Evolutionary conservation across 2,329 filamentous ascomycete species (phyloP).

Genomic region (Beauveria sp.): DNA sequence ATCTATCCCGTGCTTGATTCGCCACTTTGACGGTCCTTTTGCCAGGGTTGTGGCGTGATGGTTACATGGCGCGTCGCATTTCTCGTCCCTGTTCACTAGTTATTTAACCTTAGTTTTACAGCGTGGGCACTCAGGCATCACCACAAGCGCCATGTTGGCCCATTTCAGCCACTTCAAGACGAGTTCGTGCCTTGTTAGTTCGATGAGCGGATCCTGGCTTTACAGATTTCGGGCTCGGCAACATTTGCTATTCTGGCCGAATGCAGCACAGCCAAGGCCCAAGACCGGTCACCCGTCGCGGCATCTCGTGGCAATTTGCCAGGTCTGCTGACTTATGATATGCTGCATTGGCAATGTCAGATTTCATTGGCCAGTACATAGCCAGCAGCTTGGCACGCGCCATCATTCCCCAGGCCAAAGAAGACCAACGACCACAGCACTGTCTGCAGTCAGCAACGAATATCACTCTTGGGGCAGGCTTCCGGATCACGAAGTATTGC

Average conservation of each 20-base stretch:
- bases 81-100: too few relatives aligned
- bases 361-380: not conserved
- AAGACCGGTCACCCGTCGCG: not conserved
- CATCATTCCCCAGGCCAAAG: too few relatives aligned
- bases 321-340: not conserved
- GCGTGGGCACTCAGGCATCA: too few relatives aligned
- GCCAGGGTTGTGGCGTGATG: not conserved
- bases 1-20: not conserved
- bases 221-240: not conserved
- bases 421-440: too few relatives aligned
- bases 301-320: not conserved
- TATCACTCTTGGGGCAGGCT: too few relatives aligned
- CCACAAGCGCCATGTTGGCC: not conserved
- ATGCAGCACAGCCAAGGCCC: conserved; percentile 1
- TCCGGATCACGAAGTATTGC: too few relatives aligned
- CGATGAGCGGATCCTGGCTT: not conserved
- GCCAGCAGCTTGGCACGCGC: not conserved
- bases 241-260: not conserved
- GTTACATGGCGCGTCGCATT: too few relatives aligned
- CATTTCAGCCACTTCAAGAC: not conserved
- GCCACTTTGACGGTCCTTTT: not conserved
- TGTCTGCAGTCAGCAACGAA: too few relatives aligned
- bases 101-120: too few relatives aligned
- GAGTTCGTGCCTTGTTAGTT: not conserved
- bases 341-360: not conserved